Percentiles rank a stretch among this genome's conserved stretches.
Evolutionary conservation across 2,329 filamentous ascomycete species (phyloP).

Genomic region (Colletotrichum sp.): DNA sequence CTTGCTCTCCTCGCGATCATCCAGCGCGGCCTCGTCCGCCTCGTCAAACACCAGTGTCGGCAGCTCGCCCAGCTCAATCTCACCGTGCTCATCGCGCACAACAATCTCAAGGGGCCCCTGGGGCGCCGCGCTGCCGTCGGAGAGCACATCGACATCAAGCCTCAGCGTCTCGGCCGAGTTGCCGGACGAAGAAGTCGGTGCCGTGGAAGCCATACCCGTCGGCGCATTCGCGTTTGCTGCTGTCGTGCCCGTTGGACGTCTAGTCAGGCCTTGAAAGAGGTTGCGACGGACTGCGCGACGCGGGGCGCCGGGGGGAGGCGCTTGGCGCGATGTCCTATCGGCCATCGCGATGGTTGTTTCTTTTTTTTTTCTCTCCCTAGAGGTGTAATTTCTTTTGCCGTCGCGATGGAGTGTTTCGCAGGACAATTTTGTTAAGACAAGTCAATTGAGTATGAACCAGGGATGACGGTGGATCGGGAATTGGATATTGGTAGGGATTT

Average conservation of each 20-base stretch:
- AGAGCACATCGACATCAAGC: constrained; percentile 50
- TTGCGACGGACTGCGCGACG: constrained; percentile 50
- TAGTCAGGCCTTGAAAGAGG: constrained; percentile 64
- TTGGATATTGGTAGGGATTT: background rate
- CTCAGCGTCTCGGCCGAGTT: constrained; percentile 52
- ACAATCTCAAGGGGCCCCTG: constrained; percentile 57
- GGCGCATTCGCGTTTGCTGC: background rate
- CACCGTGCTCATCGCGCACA: constrained; percentile 66
- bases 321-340: constrained; percentile 7
- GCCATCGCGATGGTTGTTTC: constrained; percentile 1
- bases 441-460: background rate
- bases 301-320: constrained; percentile 10
- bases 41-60: constrained; percentile 59
- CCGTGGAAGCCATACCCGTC: constrained; percentile 21
- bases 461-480: background rate
- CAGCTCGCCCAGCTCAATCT: constrained; percentile 65
- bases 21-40: constrained; percentile 59
- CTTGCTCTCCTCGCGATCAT: constrained; percentile 63
- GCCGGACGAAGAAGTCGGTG: constrained; percentile 22
- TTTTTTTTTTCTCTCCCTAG: constrained; percentile 51
- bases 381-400: background rate
- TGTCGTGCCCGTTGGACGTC: constrained; percentile 48
- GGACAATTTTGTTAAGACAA: background rate
- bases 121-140: constrained; percentile 29
- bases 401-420: background rate